Conservation (phyloP, 2,329 filamentous ascomycete species). For the Aspergillus transmontanensis region DNA sequence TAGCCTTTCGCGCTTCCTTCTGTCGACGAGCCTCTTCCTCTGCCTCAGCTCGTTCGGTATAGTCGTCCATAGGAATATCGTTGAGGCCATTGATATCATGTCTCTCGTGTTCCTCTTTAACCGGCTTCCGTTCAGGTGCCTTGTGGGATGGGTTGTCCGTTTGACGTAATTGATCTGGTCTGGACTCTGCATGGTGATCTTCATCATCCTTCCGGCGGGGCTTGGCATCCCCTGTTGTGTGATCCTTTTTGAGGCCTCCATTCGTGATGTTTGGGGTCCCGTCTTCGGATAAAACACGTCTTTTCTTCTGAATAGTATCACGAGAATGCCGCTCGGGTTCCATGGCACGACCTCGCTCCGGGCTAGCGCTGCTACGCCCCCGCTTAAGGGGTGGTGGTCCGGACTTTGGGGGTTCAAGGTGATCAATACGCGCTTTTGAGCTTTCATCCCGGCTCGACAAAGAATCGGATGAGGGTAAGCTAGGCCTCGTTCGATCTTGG, state of each 20-base stretch:
- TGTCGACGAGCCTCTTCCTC: conserved; percentile 30
- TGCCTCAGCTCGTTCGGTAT: conserved; percentile 25
- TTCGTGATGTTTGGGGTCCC: conserved; percentile 34
- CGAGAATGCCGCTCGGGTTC: conserved; percentile 31
- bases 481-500: conserved; percentile 39
- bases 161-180: conserved; percentile 19
- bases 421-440: conserved; percentile 33
- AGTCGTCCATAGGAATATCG: conserved; percentile 36
- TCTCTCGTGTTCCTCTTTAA: conserved; percentile 37
- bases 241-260: conserved; percentile 31
- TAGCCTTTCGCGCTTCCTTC: conserved; percentile 30
- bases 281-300: conserved; percentile 45
- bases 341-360: conserved; percentile 29
- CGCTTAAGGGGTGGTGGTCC: conserved; percentile 39
- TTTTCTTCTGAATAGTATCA: conserved; percentile 44
- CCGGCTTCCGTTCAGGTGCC: conserved; percentile 22
- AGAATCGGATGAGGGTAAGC: conserved; percentile 44
- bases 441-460: conserved; percentile 42
- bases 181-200: conserved; percentile 21
- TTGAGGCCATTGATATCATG: conserved; percentile 27
- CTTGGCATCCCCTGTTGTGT: conserved; percentile 25
- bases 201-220: conserved; percentile 21
- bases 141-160: conserved; percentile 16
- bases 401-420: conserved; percentile 28
- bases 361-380: conserved; percentile 45